Evolutionary conservation across 257 asterid genomes (phyloP).

Genomic region (Verbena officinalis): DNA sequence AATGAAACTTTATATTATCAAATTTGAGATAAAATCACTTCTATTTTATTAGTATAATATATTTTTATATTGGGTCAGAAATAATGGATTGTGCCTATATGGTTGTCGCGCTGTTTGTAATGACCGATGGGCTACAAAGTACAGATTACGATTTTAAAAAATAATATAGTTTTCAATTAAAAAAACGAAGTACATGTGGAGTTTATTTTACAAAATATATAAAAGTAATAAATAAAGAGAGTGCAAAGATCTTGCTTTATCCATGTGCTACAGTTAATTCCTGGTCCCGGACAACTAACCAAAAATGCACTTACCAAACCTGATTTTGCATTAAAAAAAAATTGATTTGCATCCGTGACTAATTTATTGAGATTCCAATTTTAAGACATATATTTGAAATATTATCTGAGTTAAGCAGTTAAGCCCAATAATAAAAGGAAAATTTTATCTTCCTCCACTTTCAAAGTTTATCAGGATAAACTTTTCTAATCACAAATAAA

Average conservation of each 20-base stretch:
- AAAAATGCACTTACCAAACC: conserved; percentile 34
- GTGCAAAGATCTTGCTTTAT: conserved; percentile 37
- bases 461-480: background rate
- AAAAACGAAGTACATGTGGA: conserved; percentile 25
- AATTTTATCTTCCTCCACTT: background rate
- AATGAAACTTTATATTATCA: too few relatives aligned
- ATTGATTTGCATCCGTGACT: background rate
- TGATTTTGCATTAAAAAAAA: background rate
- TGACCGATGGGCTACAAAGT: too few relatives aligned
- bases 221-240: background rate
- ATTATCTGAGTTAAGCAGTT: background rate
- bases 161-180: background rate
- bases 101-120: too few relatives aligned
- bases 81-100: too few relatives aligned
- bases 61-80: too few relatives aligned
- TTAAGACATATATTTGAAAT: background rate
- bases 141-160: conserved; percentile 6
- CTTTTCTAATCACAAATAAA: background rate
- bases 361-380: conserved; percentile 16
- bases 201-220: background rate
- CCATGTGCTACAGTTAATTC: conserved; percentile 25
- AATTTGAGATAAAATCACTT: too few relatives aligned
- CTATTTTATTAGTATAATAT: too few relatives aligned
- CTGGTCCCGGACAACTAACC: conserved; percentile 40
- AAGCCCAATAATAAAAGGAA: conserved; percentile 21